Base-by-base conservation (phyloP, 257 asterid species). In the Solanum chiquidenum region DNA sequence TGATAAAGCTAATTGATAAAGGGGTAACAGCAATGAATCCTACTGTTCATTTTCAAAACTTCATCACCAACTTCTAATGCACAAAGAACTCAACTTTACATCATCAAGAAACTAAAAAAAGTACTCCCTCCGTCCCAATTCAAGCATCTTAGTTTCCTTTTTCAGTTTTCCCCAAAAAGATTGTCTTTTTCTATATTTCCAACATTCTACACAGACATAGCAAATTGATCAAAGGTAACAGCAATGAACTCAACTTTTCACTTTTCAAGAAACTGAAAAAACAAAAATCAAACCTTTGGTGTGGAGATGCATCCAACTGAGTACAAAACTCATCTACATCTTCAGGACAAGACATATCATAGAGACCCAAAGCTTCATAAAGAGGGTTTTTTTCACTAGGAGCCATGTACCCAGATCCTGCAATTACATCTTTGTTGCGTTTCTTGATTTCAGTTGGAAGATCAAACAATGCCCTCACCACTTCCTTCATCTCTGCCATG, bases 291-390 rank as follows among this genome's bases (percentile, higher is more conserved):
- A 76, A 94, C 98, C 98, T 94, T 69, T 94, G 97, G 0, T 87
- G 90, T 42, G 93, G 88, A 29, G 96, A 79, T 5, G 94, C 94
- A 35, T 89, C 91, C 80, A 95, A 85, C 35, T 88, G 77, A 71
- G 93, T 40, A 86, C 94, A 94, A 64, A 95, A 94, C 18, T 72
- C 90, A 60, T 91, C 89, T 37, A 93, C 89, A 55, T 91, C 96
- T 46, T 88, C 86, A 21, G 88, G 40, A 12, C 93, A 91, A 1
- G 93, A 90, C 87, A 90, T 86, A 25, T 95, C 96, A 86, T 93
- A 93, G 9, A 95, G 95, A 16, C 98, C 98, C 35, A 95, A 85
- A 1, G 96, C 92, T 74, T 95, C 96, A 80, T 93, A 94, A 27
- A 93, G 92, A 7, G 98, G 98, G 85, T 93, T 94, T 49, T 20